These are phyloP conservation scores for Ophidiomyces ophidiicola DNA, from an alignment of 2,329 filamentous ascomycete species.

Conservation along the genomic window DNA sequence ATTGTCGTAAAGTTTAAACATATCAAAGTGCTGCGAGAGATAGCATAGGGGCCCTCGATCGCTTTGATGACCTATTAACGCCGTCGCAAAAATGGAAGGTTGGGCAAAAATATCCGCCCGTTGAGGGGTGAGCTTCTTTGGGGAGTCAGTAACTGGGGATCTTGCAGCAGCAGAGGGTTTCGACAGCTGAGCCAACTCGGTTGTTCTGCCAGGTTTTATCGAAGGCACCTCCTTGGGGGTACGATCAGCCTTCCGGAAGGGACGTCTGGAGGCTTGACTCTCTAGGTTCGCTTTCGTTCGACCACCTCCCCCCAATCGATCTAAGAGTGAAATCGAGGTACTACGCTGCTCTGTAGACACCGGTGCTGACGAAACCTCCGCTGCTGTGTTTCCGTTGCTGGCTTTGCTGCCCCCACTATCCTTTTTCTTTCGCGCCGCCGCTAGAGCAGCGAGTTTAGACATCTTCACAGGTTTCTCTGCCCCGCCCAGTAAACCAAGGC, in stretches of 20 bases:
- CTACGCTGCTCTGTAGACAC: constrained; percentile 15
- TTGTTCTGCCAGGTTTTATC: neutral
- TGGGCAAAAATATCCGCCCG: constrained; percentile 29
- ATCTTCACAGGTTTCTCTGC: constrained; percentile 54
- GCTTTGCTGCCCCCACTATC: constrained; percentile 46
- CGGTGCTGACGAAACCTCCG: neutral
- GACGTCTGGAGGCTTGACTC: constrained; percentile 1
- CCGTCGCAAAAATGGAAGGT: constrained; percentile 42
- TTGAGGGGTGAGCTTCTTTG: neutral
- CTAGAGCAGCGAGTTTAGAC: constrained; percentile 83
- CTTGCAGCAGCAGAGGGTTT: neutral
- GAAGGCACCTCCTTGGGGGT: neutral
- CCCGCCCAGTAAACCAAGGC: constrained; percentile 66
- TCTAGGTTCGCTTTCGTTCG: constrained; percentile 14
- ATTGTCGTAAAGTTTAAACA: constrained; percentile 25
- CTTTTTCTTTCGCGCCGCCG: constrained; percentile 75
- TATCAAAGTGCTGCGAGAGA: constrained; percentile 4
- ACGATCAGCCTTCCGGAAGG: constrained; percentile 7
- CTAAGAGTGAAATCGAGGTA: constrained; percentile 26
- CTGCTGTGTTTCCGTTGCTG: constrained; percentile 10
- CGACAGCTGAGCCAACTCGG: neutral
- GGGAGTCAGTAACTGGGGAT: neutral
- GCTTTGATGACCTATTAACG: constrained; percentile 27
- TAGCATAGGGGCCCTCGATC: neutral
- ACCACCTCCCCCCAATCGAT: constrained; percentile 27